A percentile compares a stretch with the other conserved stretches of the same genome.
These are phyloP conservation scores for Diversispora eburnea DNA, from an alignment of 192 early-diverging fungal genomes.

Conservation along the genomic window DNA sequence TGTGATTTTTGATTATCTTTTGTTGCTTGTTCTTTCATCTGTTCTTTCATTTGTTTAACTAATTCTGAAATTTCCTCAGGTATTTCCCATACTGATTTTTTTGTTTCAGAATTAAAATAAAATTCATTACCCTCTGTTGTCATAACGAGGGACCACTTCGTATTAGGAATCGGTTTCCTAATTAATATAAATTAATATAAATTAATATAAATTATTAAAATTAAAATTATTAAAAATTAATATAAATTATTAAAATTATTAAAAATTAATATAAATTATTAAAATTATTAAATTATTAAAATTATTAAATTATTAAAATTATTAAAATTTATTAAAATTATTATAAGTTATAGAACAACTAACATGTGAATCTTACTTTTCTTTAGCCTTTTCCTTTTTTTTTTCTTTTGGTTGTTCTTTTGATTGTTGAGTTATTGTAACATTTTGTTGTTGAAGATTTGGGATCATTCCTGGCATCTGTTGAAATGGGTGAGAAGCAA, in stretches of 20 bases:
- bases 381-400: conserved; percentile 42
- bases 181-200: too few relatives aligned
- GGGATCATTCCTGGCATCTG: conserved; percentile 25
- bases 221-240: too few relatives aligned
- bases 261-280: too few relatives aligned
- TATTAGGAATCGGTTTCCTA: conserved; percentile 58
- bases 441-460: conserved; percentile 3
- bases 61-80: conserved; percentile 34
- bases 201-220: too few relatives aligned
- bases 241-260: conserved; percentile 1
- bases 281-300: background rate
- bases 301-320: conserved; percentile 3
- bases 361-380: conserved; percentile 36
- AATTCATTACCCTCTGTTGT: conserved; percentile 71
- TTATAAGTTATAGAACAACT: too few relatives aligned
- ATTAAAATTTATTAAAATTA: conserved; percentile 1
- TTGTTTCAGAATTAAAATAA: conserved; percentile 70
- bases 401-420: conserved; percentile 37
- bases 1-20: conserved; percentile 19
- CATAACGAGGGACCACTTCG: conserved; percentile 69
- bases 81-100: conserved; percentile 63
- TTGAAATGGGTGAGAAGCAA: conserved; percentile 30
- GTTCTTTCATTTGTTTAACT: conserved; percentile 35
- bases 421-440: conserved; percentile 14
- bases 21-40: conserved; percentile 31